Percentiles rank a stretch among this genome's conserved stretches.
These are phyloP conservation scores for Cladosporium austrohemisphaericum DNA, from an alignment of 2,329 filamentous ascomycete species.

Conservation along the genomic window DNA sequence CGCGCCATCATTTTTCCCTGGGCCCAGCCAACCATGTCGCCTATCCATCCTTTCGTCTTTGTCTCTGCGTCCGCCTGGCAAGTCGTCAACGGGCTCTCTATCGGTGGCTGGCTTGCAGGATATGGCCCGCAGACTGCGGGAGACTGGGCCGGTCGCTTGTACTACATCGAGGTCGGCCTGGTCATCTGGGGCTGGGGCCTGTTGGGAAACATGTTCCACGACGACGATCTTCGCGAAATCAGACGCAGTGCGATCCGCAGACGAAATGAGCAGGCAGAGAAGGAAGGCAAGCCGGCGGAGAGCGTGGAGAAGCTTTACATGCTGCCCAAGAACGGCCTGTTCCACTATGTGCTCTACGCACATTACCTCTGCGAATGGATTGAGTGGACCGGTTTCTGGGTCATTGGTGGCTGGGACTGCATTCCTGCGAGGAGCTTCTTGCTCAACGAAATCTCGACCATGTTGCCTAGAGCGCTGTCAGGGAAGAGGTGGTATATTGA, in stretches of 20 bases:
- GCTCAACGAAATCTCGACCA: conserved; percentile 81
- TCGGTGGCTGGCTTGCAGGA: conserved; percentile 78
- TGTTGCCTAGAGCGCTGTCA: conserved; percentile 79
- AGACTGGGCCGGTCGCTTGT: conserved; percentile 47
- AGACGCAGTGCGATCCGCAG: conserved; percentile 63
- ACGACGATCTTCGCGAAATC: conserved; percentile 85
- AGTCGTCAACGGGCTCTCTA: conserved; percentile 69
- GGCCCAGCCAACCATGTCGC: conserved; percentile 84
- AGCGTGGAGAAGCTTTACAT: conserved; percentile 78
- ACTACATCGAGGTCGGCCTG: conserved; percentile 59
- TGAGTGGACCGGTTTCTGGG: conserved; percentile 88
- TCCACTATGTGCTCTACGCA: conserved; percentile 77
- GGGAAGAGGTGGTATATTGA: conserved; percentile 83
- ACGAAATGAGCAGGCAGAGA: conserved; percentile 49
- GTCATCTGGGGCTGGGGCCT: conserved; percentile 74
- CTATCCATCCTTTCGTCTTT: conserved; percentile 71
- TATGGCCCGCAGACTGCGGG: conserved; percentile 64
- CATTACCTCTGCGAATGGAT: conserved; percentile 97
- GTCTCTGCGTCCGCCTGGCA: conserved; percentile 68
- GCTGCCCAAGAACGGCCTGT: conserved; percentile 79
- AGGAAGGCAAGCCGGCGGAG: conserved; percentile 44
- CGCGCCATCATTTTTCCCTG: conserved; percentile 79
- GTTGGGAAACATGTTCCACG: conserved; percentile 78
- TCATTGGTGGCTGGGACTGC: conserved; percentile 63
- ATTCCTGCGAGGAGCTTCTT: conserved; percentile 77